Conservation (phyloP, 1,284 basidiomycete genomes). For the Cerrena zonata region DNA sequence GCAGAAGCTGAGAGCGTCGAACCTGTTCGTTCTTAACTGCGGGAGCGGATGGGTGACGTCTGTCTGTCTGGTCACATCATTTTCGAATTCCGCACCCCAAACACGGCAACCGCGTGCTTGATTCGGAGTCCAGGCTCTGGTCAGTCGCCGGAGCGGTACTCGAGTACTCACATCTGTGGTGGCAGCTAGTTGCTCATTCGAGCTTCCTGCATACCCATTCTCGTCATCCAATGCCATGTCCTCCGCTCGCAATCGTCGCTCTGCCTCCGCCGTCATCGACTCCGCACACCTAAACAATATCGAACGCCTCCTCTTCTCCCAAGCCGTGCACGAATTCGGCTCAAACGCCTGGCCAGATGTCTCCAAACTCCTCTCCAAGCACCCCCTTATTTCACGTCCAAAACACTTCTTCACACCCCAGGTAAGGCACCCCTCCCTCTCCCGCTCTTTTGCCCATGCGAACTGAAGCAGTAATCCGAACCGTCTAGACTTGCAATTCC, state of each 20-base stretch:
- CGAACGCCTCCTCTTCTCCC: slow-evolving; percentile 73
- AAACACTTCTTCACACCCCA: slow-evolving; percentile 62
- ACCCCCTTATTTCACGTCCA: slow-evolving; percentile 60
- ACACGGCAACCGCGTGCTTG: not conserved
- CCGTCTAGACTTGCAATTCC: slow-evolving; percentile 56
- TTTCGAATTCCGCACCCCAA: slow-evolving; percentile 11
- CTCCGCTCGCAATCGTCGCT: not conserved
- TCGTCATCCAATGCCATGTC: not conserved
- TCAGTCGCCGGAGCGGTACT: not conserved
- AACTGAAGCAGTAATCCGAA: slow-evolving; percentile 14
- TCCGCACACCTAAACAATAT: slow-evolving; percentile 37
- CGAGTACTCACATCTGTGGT: not conserved
- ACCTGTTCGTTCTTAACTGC: slow-evolving; percentile 9
- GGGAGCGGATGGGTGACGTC: slow-evolving; percentile 16
- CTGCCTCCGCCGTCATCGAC: not conserved
- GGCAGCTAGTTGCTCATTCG: too few species aligned
- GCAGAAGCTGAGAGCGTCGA: slow-evolving; percentile 23
- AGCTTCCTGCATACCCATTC: not conserved
- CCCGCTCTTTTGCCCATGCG: slow-evolving; percentile 18
- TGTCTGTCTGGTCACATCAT: slow-evolving; percentile 5
- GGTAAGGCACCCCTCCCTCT: slow-evolving; percentile 33
- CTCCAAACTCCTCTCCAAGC: slow-evolving; percentile 59
- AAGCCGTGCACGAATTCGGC: slow-evolving; percentile 82
- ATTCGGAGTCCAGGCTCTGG: not conserved
- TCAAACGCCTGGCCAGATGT: slow-evolving; percentile 66